Conservation (phyloP, 2,329 filamentous ascomycete species). For the Monilinia aucupariae region DNA sequence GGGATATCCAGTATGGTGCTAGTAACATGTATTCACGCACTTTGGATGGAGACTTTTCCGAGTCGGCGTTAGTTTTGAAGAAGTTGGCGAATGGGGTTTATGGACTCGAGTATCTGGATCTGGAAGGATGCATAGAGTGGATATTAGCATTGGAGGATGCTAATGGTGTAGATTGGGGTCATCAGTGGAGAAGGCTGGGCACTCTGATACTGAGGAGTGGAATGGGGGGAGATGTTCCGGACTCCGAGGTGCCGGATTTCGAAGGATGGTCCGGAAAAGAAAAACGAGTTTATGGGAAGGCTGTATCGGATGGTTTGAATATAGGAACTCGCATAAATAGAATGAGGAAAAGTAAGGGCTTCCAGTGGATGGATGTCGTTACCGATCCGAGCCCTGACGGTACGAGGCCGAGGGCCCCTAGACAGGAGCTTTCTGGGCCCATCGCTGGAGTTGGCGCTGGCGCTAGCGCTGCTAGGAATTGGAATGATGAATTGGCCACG, state of each 20-base stretch:
- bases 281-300: not conserved
- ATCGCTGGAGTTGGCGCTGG: not conserved
- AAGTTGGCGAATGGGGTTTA: slow-evolving; percentile 52
- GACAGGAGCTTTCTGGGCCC: not conserved
- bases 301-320: not conserved
- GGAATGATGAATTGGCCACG: not conserved
- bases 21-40: slow-evolving; percentile 54
- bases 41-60: slow-evolving; percentile 54
- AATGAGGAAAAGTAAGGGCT: not conserved
- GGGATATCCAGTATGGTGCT: slow-evolving; percentile 47
- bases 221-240: not conserved
- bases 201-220: slow-evolving; percentile 13
- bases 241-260: not conserved
- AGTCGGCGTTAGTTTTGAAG: slow-evolving; percentile 51
- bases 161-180: slow-evolving; percentile 29
- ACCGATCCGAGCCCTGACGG: not conserved
- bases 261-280: not conserved
- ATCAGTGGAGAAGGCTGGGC: slow-evolving; percentile 26
- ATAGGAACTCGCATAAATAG: not conserved
- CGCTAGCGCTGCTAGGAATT: not conserved
- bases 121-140: slow-evolving; percentile 56
- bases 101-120: slow-evolving; percentile 54
- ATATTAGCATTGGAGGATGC: slow-evolving; percentile 22
- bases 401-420: not conserved
- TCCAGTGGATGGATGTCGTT: slow-evolving; percentile 9